Base-by-base conservation (phyloP, 2,329 filamentous ascomycete genomes). In the Colletotrichum lupini region DNA sequence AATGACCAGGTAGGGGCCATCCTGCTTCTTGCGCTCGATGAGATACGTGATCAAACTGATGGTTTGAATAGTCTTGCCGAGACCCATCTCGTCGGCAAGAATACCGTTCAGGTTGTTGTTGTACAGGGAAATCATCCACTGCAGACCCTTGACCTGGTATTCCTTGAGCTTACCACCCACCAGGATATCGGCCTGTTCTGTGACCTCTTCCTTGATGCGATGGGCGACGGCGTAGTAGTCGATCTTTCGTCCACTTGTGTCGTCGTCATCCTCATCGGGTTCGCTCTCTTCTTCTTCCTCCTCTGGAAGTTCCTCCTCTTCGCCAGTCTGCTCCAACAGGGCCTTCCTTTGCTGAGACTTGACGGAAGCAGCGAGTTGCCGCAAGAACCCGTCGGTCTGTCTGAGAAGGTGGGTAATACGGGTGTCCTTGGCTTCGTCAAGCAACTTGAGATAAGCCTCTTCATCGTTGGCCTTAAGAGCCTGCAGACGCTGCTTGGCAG, bases 31-130 rank as follows among this genome's bases (percentile, higher is more conserved):
- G 86, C 91, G 93, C 86, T 98, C 97, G 77, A 99, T 98, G 75
- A 99, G 92, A 81, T 99, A 97, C 3, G 96, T 98, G 79, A 99
- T 94, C 85, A 99, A 87, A 87, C 94, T 97, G 84, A 99, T 99
- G 57, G 97, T 98, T 84, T 99, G 97, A 78, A 99, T 99, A 0
- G 97, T 99, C 87, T 99, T 99, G 83, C 97, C 97, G 76, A 99
- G 94, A 92, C 97, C 97, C 97, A 99, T 99, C 85, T 99, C 97
- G 80, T 99, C 97, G 72, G 97, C 97, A 78, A 99, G 87, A 77
- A 99, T 98, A 89, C 97, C 97, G 82, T 99, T 99, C 76, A 99
- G 90, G 84, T 98, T 99, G 88, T 99, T 99, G 92, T 99, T 99
- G 90, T 98, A 99, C 16, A 99, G 89, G 16, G 97, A 99, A 74